Base-by-base conservation (phyloP, 192 early-diverging fungal species). In the Linnemannia elongata region DNA sequence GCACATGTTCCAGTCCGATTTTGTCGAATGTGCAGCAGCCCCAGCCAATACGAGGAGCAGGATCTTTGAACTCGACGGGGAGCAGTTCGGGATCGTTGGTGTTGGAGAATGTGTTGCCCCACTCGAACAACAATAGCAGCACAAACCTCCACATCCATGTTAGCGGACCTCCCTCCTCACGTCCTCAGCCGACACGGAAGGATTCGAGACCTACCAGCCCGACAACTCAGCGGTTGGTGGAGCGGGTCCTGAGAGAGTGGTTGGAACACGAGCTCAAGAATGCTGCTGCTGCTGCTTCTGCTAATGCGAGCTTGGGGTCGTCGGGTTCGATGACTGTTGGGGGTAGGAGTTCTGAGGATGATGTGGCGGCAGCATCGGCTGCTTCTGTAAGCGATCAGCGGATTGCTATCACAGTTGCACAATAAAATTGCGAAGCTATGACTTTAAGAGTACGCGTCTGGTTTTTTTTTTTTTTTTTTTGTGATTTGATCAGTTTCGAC, bases 161-260 rank as follows among this genome's bases (percentile, higher is more conserved):
- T 30, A 63, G 66, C 44, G 70, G 45, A 22, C 36, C 45, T 33
- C 77, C 63, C 9, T 42, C 49, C 52, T 60, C 60, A 24, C 76
- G 57, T 60, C 76, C 55, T 22, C 80, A 45, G 4, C 38, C 42
- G 13, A 39, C 52, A 13, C 66, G 74, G 17, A 41, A 33, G 39
- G 75, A 82, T 36, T 75, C 74, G 22, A 45, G 60, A 66, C 60
- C 60, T 33, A 66, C 60, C 0, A 85, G 91, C 42, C 57, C 90
- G 0, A 90, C 85, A 7, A 91, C 91, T 13, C 85, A 89, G 69
- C 73, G 90, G 49, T 68, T 93, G 66, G 91, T 90, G 6, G 80
- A 87, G 38, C 77, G 89, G 22, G 88, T 91, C 33, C 73, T 92
- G 57, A 79, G 87, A 27, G 82, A 92, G 6, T 92, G 91, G 90